Base-by-base conservation (phyloP, 768 basidiomycete genomes). In the Boletellus sp. region DNA sequence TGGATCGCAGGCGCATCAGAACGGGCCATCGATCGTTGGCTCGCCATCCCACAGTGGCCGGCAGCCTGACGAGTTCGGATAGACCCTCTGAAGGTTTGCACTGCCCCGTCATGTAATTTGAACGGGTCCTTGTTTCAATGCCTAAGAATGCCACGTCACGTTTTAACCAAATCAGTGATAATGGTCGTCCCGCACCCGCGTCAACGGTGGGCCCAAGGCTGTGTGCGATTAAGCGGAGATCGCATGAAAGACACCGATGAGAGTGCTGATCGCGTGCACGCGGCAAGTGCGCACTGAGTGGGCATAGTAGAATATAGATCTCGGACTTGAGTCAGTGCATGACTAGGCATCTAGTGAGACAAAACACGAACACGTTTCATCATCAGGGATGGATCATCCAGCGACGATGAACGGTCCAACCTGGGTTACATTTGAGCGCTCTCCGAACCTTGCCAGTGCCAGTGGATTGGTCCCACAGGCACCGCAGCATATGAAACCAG, bases 201-300 rank as follows among this genome's bases (percentile, higher is more conserved):
- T 32, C 13, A 22, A 40, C 11, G 35, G 47, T 28, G 31, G 23
- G 11, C 38, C 26, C 42, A 22, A 46, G 35, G 31, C 22, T 34
- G 32, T 24, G 22, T 7, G 34, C 46, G 45, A 41, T 55, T 33
- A 19, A 13, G 23, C 15, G 41, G 42, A 39, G 46, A 57, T 47
- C 40, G 28, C 17, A 42, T 40, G 17, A 47, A 43, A 54, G 17
- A 24, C 24, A 5, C 37, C 42, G 26, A 40, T 19, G 33, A 32
- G 12, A 32, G 23, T 35, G 34, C 45, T 35, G 37, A 49, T 41
- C 42, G 28, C n/a, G n/a, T 32, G 23, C 38, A 20, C 19, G 15
- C 26, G 31, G 23, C 34, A 37, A 17, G 22, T 16, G 32, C 24
- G n/a, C n/a, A n/a, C n/a, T 26, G 24, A 26, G 36, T 37, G 16